Conservation (phyloP, 2,329 filamentous ascomycete species). For the Xylariaceae sp. region DNA sequence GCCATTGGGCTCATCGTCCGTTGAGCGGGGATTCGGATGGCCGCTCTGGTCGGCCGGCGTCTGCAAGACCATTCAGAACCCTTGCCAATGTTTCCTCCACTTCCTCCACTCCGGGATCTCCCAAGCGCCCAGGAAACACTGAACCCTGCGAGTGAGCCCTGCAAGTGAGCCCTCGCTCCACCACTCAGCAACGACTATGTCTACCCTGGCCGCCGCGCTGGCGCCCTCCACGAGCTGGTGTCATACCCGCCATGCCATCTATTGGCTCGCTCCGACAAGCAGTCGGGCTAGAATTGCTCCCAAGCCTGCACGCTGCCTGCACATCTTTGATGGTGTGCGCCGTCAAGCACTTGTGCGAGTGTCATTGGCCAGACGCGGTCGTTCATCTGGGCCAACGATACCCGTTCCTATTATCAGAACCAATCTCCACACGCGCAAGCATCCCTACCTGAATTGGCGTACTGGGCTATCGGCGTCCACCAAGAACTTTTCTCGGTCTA, state of each 20-base stretch:
- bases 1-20: slow-evolving; percentile 13
- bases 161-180: neutral
- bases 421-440: slow-evolving; percentile 5
- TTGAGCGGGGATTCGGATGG: slow-evolving; percentile 7
- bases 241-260: no score
- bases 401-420: slow-evolving; percentile 1
- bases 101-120: slow-evolving; percentile 6
- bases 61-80: slow-evolving; percentile 21
- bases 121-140: slow-evolving; percentile 11
- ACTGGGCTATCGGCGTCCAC: neutral
- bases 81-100: slow-evolving; percentile 9
- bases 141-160: neutral
- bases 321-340: neutral
- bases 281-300: no score
- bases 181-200: no score
- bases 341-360: neutral
- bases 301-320: no score
- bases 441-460: slow-evolving; percentile 2
- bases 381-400: slow-evolving; percentile 1
- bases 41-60: slow-evolving; percentile 27
- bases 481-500: neutral
- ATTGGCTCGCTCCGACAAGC: neutral
- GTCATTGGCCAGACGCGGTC: neutral
- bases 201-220: no score
- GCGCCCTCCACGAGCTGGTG: no score